A percentile compares a stretch with the other conserved stretches of the same genome.
These are phyloP conservation scores for Adansonia rubrostipa DNA, from an alignment of 441 rosid species.

Conservation along the genomic window DNA sequence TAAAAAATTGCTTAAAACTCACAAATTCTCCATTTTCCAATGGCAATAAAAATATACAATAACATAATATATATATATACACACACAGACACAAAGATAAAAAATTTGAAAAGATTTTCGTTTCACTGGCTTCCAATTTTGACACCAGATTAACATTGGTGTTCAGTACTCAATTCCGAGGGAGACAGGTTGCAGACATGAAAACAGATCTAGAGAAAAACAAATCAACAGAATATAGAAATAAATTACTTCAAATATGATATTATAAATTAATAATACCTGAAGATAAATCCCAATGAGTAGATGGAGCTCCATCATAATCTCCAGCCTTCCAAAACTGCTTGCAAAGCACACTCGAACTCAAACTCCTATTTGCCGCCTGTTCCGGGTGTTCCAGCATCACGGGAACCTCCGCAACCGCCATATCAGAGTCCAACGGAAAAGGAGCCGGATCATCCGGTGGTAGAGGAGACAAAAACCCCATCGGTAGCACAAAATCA, in stretches of 20 bases:
- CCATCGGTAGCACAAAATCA: conserved; percentile 42
- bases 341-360: conserved; percentile 39
- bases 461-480: conserved; percentile 43
- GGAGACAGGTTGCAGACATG: neutral
- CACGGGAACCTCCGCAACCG: neutral
- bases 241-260: neutral
- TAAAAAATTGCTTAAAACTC: neutral
- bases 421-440: neutral
- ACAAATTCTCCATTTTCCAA: neutral
- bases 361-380: conserved; percentile 4
- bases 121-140: neutral
- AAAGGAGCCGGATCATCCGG: conserved; percentile 2
- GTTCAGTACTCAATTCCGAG: neutral
- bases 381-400: neutral
- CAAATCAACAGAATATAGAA: neutral
- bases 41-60: neutral
- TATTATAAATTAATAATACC: conserved; percentile 39
- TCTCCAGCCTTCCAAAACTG: conserved; percentile 99
- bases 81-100: neutral
- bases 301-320: conserved; percentile 57
- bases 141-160: neutral
- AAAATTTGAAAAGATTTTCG: neutral
- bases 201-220: too few relatives aligned
- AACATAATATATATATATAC: neutral
- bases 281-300: conserved; percentile 57